phyloP scores from a whole-genome alignment of 495 filamentous ascomycete genomes.

The Talaromyces stipitatus region DNA sequence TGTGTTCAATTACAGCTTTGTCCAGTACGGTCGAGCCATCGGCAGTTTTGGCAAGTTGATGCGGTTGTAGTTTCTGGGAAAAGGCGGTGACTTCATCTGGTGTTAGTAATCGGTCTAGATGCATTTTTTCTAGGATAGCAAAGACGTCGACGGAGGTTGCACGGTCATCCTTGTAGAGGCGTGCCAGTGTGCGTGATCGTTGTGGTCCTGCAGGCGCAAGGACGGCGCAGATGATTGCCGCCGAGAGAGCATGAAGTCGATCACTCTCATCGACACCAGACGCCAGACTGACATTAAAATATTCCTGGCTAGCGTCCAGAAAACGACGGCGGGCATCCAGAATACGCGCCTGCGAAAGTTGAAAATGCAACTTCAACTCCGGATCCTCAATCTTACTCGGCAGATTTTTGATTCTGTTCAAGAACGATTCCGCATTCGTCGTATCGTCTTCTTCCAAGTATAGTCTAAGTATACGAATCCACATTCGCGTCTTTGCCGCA shows the following conservation, averaged over 20 bases:
- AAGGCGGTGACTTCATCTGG: slow-evolving; percentile 80
- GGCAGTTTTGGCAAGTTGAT: slow-evolving; percentile 80
- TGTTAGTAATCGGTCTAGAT: slow-evolving; percentile 77
- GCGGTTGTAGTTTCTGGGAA: slow-evolving; percentile 66
- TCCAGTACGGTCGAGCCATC: slow-evolving; percentile 93
- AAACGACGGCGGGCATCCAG: slow-evolving; percentile 84
- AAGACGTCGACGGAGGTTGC: slow-evolving; percentile 69
- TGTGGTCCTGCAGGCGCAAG: slow-evolving; percentile 85
- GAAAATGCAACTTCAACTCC: slow-evolving; percentile 71
- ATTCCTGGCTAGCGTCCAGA: slow-evolving; percentile 79
- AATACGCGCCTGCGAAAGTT: slow-evolving; percentile 86
- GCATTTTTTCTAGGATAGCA: slow-evolving; percentile 94
- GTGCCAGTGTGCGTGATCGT: slow-evolving; percentile 68
- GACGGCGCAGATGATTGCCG: slow-evolving; percentile 91
- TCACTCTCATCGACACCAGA: slow-evolving; percentile 74
- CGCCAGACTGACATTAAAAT: slow-evolving; percentile 76
- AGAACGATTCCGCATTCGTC: slow-evolving; percentile 71
- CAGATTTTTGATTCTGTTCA: slow-evolving; percentile 89
- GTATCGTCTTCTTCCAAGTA: slow-evolving; percentile 93
- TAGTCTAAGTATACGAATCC: slow-evolving; percentile 90
- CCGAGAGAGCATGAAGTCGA: slow-evolving; percentile 71
- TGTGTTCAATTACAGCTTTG: slow-evolving; percentile 92
- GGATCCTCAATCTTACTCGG: slow-evolving; percentile 71
- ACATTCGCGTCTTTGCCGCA: slow-evolving; percentile 69
- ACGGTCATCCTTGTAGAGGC: slow-evolving; percentile 91